A percentile compares a stretch with the other conserved stretches of the same genome.
phyloP scores from a whole-genome alignment of 768 basidiomycete species.

The Lactifluus volemus region DNA sequence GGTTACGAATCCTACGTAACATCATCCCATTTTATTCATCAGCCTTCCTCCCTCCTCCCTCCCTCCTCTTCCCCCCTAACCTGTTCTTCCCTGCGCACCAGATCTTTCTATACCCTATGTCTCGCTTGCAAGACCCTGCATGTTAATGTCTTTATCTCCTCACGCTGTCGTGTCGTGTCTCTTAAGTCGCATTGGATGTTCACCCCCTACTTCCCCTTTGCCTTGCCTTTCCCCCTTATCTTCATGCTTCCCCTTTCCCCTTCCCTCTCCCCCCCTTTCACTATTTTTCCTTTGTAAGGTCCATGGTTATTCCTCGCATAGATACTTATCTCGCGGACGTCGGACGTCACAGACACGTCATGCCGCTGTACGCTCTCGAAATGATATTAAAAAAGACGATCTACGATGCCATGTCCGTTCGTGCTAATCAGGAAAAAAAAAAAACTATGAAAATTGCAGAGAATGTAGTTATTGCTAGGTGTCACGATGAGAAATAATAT shows the following conservation, averaged over 20 bases:
- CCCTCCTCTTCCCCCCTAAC: background rate
- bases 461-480: background rate
- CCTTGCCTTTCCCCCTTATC: background rate
- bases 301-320: constrained; percentile 13
- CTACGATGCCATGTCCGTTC: constrained; percentile 11
- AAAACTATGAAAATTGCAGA: background rate
- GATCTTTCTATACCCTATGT: constrained; percentile 1
- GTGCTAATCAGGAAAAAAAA: constrained; percentile 2
- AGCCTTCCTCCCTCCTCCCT: too few species aligned
- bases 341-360: background rate
- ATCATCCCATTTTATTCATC: background rate
- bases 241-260: background rate
- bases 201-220: constrained; percentile 8
- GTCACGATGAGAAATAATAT: background rate
- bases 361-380: constrained; percentile 23
- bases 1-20: constrained; percentile 56
- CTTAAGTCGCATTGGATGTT: constrained; percentile 25
- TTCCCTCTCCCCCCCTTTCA: background rate
- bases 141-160: constrained; percentile 7
- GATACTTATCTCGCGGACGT: constrained; percentile 20
- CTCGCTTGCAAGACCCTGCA: background rate
- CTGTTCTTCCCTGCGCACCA: background rate
- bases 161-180: background rate
- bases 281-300: constrained; percentile 1
- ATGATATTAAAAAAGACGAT: constrained; percentile 16